Conservation (phyloP, 306 rosid genomes). For the Delonix regia region DNA sequence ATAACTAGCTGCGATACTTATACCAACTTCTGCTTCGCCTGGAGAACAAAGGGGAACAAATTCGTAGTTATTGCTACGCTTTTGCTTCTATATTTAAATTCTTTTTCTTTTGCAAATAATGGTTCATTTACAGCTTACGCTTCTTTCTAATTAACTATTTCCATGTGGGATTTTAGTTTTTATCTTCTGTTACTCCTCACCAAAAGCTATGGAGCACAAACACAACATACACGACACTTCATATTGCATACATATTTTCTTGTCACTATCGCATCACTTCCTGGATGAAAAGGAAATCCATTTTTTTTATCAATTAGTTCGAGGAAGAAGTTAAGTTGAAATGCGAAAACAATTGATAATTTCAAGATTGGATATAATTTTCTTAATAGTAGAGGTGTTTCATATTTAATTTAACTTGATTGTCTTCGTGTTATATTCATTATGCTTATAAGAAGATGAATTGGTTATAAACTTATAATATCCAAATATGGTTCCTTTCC, state of each 20-base stretch:
- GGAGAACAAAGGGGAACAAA: background rate
- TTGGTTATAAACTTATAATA: background rate
- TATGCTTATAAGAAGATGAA: slow-evolving; percentile 4
- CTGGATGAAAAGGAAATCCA: slow-evolving; percentile 1
- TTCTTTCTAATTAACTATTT: slow-evolving; percentile 12
- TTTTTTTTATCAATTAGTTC: slow-evolving; percentile 19
- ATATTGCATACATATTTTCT: background rate
- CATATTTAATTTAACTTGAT: background rate
- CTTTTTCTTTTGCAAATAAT: background rate
- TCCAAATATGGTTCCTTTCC: background rate
- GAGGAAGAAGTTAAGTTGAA: slow-evolving; percentile 3
- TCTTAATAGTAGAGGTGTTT: background rate
- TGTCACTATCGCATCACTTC: background rate
- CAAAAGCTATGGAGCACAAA: background rate
- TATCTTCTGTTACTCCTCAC: background rate
- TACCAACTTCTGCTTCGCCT: background rate
- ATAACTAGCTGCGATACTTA: slow-evolving; percentile 18
- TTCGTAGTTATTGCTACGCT: background rate
- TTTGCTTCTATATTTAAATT: background rate
- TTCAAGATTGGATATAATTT: slow-evolving; percentile 16
- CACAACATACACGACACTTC: background rate
- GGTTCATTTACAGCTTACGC: slow-evolving; percentile 4
- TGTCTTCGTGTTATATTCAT: slow-evolving; percentile 2
- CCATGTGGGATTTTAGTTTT: background rate
- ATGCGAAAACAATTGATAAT: slow-evolving; percentile 5